Conservation (phyloP, 2,329 filamentous ascomycete species). For the Fusarium sp. region DNA sequence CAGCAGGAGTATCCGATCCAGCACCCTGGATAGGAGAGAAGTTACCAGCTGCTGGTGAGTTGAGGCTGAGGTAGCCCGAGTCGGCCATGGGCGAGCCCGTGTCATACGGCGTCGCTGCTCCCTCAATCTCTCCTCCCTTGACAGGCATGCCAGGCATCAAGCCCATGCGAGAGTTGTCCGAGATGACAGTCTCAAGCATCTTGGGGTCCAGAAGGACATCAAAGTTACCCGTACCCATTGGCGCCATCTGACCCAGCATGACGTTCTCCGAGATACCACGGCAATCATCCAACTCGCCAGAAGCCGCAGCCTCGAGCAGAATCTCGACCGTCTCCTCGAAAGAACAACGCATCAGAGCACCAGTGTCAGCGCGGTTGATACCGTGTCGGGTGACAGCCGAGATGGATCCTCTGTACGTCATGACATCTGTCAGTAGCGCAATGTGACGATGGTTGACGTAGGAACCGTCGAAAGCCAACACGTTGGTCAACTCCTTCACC, state of each 20-base stretch:
- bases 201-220: conserved; percentile 91
- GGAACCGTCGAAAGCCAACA: conserved; percentile 97
- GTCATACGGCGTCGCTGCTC: conserved; percentile 94
- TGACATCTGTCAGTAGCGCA: conserved; percentile 92
- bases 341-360: conserved; percentile 98
- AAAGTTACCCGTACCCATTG: conserved; percentile 96
- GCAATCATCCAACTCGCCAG: conserved; percentile 96
- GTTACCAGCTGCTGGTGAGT: conserved; percentile 67
- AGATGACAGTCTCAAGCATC: conserved; percentile 94
- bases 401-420: conserved; percentile 93
- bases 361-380: conserved; percentile 97
- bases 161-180: conserved; percentile 86
- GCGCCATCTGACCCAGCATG: conserved; percentile 96
- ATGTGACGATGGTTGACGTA: conserved; percentile 99
- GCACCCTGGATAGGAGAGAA: conserved; percentile 80
- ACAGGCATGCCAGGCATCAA: conserved; percentile 80
- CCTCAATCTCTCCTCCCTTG: conserved; percentile 77
- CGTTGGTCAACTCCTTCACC: conserved; percentile 86
- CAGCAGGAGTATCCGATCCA: conserved; percentile 73
- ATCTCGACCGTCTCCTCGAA: conserved; percentile 99
- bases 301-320: conserved; percentile 90
- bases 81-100: conserved; percentile 80
- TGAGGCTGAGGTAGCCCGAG: conserved; percentile 69
- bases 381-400: conserved; percentile 98
- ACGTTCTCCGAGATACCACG: conserved; percentile 98